phyloP scores from a whole-genome alignment of 768 basidiomycete genomes.

The Asterophora lycoperdoides region DNA sequence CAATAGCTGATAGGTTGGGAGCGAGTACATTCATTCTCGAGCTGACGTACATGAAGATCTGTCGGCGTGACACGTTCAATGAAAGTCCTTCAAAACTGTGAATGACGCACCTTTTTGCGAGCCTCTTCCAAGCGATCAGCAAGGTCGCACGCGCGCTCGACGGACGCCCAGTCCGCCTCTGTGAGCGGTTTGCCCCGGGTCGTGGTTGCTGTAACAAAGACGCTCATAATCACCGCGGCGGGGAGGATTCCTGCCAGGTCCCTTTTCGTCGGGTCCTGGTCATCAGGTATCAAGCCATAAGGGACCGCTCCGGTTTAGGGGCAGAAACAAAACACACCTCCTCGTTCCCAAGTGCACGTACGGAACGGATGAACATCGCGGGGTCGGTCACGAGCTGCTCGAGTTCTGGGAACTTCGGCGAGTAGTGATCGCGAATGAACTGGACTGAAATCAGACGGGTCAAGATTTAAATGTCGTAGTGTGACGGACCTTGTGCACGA shows the following conservation, averaged over 20 bases:
- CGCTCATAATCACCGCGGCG: constrained; percentile 90
- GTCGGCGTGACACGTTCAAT: constrained; percentile 4
- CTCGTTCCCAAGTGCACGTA: constrained; percentile 81
- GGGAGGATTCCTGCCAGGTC: constrained; percentile 77
- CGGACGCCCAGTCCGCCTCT: constrained; percentile 71
- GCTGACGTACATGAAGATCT: constrained; percentile 99
- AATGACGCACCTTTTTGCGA: constrained; percentile 66
- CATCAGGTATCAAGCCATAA: not conserved
- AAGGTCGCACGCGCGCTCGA: constrained; percentile 83
- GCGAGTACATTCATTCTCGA: constrained; percentile 98
- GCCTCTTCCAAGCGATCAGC: constrained; percentile 86
- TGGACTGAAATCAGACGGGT: constrained; percentile 27
- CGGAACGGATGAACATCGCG: constrained; percentile 87
- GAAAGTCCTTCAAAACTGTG: not conserved
- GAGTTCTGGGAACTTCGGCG: constrained; percentile 91
- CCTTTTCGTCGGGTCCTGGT: constrained; percentile 85
- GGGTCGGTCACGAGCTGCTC: constrained; percentile 94
- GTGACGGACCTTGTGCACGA: constrained; percentile 82
- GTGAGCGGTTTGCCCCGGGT: constrained; percentile 73
- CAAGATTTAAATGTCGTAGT: not conserved
- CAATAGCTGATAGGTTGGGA: constrained; percentile 96
- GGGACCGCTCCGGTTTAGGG: not conserved
- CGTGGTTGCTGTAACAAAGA: constrained; percentile 92
- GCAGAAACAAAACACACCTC: constrained; percentile 43
- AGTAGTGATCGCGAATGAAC: constrained; percentile 98